phyloP scores from a whole-genome alignment of 306 rosid genomes.

The Betula pendula region DNA sequence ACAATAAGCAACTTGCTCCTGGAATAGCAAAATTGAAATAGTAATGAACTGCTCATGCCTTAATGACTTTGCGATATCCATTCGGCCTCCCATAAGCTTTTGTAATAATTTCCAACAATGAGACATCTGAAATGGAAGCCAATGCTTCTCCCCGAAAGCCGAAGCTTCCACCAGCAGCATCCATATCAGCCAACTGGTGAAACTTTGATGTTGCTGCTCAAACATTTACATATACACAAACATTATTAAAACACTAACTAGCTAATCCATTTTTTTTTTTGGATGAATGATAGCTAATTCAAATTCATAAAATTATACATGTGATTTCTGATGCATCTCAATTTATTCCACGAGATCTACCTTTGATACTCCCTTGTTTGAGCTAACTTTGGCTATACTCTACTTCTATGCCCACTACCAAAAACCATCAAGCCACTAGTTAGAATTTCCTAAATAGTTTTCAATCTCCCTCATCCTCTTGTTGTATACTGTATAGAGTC shows the following conservation, averaged over 20 bases:
- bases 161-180: slow-evolving; percentile 51
- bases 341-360: background rate
- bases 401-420: background rate
- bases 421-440: background rate
- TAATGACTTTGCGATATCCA: slow-evolving; percentile 85
- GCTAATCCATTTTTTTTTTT: background rate
- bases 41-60: slow-evolving; percentile 47
- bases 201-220: slow-evolving; percentile 84
- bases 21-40: slow-evolving; percentile 24
- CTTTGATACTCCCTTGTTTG: background rate
- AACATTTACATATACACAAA: slow-evolving; percentile 13
- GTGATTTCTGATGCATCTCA: background rate
- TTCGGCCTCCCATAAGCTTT: slow-evolving; percentile 82
- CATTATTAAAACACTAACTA: slow-evolving; percentile 24
- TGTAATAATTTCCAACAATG: slow-evolving; percentile 80
- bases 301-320: background rate
- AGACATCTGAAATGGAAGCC: slow-evolving; percentile 88
- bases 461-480: background rate
- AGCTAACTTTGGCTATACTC: background rate
- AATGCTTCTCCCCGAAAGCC: slow-evolving; percentile 93
- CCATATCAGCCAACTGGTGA: slow-evolving; percentile 47
- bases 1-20: slow-evolving; percentile 17
- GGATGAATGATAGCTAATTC: background rate
- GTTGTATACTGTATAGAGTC: background rate
- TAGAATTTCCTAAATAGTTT: background rate